Base-by-base conservation (phyloP, 176 grass and related monocot genomes). In the Hordeum marinum region DNA sequence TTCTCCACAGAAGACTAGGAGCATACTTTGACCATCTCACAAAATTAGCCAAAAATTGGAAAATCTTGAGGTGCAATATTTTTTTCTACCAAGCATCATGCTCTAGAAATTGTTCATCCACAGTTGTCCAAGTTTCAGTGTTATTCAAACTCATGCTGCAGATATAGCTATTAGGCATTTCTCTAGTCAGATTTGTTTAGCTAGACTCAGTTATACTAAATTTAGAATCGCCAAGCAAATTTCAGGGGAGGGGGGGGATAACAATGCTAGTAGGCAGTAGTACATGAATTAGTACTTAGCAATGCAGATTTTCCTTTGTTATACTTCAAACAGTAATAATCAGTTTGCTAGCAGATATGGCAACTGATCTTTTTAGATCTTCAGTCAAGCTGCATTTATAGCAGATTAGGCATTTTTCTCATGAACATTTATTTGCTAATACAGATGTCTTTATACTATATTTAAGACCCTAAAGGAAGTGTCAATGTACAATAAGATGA, bases 141-240 rank as follows among this genome's bases (percentile, higher is more conserved):
- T 90, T 50, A 84, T 85, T 94, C 84, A 72, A 94, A 97, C 34
- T 82, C 92, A 86, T 91, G 93, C 79, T 97, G 88, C 63, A 91
- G 74, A 66, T 59, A 59, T 23, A 59, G 57, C 57, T 59, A 59
- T 59, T 59, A 59, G 57, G 21, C 2, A 9, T 61, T 61, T 61
- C 21, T 12, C n/a, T 61, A 61, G 9, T 61, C 58, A 61, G 58
- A 61, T 24, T 61, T 24, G 58, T 25, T 24, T 10, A 60, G 58
- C 58, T 24, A 25, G 9, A 61, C n/a, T 11, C 21, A 24, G 58
- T 24, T 25, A 4, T 25, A 61, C 58, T 4, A 61, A 25, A 61
- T 61, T 11, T 25, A 61, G 0, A n/a, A 24, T 61, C 58, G n/a
- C n/a, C n/a, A 61, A 61, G 17, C 6, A 2, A 55, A 55, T 55